phyloP scores from a whole-genome alignment of 371 early-diverging fungal genomes.

The Batkoa obscura region DNA sequence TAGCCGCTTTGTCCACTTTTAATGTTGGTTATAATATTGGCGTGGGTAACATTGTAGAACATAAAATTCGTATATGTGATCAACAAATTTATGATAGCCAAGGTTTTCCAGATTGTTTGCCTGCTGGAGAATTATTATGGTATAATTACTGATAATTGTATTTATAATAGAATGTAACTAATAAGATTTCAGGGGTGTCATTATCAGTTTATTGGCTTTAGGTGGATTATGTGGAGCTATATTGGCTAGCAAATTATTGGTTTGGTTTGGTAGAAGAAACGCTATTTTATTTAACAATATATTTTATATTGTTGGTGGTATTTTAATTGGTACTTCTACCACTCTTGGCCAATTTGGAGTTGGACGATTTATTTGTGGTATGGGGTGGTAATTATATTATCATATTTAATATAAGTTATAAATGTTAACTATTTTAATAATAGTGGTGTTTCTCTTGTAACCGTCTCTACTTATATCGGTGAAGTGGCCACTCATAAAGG shows the following conservation, averaged over 20 bases:
- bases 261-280: slow-evolving; percentile 42
- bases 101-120: neutral
- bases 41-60: neutral
- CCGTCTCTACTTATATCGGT: slow-evolving; percentile 59
- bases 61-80: neutral
- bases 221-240: slow-evolving; percentile 62
- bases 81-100: neutral
- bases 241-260: slow-evolving; percentile 26
- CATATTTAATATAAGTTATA: no score
- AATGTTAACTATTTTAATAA: no score
- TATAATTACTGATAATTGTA: neutral
- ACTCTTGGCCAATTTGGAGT: slow-evolving; percentile 39
- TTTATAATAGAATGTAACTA: neutral
- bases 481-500: slow-evolving; percentile 53
- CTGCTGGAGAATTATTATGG: neutral
- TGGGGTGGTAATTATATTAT: slow-evolving; percentile 17
- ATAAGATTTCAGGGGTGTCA: slow-evolving; percentile 19
- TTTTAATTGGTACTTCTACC: slow-evolving; percentile 33
- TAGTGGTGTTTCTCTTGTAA: slow-evolving; percentile 57
- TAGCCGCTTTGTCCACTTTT: neutral
- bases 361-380: slow-evolving; percentile 67
- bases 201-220: slow-evolving; percentile 41
- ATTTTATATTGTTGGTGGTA: slow-evolving; percentile 40
- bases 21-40: neutral
- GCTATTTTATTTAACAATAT: slow-evolving; percentile 40